Evolutionary conservation across 768 basidiomycete genomes (phyloP).

Genomic region (Leccinum olivaceopallidum): DNA sequence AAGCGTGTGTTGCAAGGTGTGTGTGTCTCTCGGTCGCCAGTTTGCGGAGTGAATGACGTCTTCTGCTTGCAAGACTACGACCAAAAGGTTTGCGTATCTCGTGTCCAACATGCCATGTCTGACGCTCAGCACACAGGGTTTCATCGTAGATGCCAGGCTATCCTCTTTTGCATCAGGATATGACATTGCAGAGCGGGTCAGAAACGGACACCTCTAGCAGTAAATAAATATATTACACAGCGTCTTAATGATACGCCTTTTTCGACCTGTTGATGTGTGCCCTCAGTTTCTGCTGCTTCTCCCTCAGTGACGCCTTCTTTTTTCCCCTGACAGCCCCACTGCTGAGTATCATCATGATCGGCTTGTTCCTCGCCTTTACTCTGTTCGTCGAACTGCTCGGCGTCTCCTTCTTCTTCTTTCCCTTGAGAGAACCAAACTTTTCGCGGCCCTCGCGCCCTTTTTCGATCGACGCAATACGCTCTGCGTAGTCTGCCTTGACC

Average conservation of each 20-base stretch:
- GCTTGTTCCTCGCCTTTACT: slow-evolving; percentile 93
- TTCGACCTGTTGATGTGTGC: slow-evolving; percentile 75
- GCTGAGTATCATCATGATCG: slow-evolving; percentile 90
- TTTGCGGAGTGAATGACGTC: not conserved
- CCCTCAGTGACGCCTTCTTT: slow-evolving; percentile 78
- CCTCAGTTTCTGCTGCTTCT: slow-evolving; percentile 78
- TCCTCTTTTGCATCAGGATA: slow-evolving; percentile 76
- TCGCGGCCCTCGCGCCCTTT: slow-evolving; percentile 94
- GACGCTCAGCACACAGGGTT: slow-evolving; percentile 41
- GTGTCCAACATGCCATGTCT: not conserved
- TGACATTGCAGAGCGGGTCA: slow-evolving; percentile 49
- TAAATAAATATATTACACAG: not conserved
- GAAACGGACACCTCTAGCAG: slow-evolving; percentile 28
- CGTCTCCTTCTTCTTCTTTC: slow-evolving; percentile 84
- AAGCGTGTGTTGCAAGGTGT: slow-evolving; percentile 65
- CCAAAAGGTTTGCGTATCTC: slow-evolving; percentile 44
- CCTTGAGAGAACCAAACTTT: slow-evolving; percentile 87
- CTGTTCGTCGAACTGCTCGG: slow-evolving; percentile 88
- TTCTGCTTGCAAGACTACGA: slow-evolving; percentile 48
- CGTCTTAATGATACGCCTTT: slow-evolving; percentile 39
- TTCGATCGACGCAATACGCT: slow-evolving; percentile 87
- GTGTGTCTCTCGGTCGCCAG: slow-evolving; percentile 27
- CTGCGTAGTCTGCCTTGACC: slow-evolving; percentile 89
- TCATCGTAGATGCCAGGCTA: slow-evolving; percentile 73
- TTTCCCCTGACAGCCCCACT: slow-evolving; percentile 77